Evolutionary conservation across 2,329 filamentous ascomycete species (phyloP).

Genomic region (Lachnellula subtilissima): DNA sequence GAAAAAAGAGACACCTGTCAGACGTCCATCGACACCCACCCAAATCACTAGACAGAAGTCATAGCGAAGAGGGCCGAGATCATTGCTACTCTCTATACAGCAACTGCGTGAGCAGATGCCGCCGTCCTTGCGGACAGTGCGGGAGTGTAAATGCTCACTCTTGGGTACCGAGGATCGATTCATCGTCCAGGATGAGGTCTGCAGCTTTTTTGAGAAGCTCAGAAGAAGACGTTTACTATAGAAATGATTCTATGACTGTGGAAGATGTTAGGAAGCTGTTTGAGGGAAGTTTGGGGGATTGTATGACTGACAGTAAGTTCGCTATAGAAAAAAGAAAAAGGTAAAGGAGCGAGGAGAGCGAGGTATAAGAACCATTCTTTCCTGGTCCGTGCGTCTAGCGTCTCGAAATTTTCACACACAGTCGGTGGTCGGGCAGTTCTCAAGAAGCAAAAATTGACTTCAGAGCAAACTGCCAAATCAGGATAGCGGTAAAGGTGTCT

Average conservation of each 20-base stretch:
- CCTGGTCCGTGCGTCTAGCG: too few relatives aligned
- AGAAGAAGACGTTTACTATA: slow-evolving; percentile 94
- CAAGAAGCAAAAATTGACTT: too few relatives aligned
- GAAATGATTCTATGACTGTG: slow-evolving; percentile 74
- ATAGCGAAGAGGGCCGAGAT: slow-evolving; percentile 75
- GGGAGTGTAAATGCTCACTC: slow-evolving; percentile 72
- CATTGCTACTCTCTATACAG: slow-evolving; percentile 90
- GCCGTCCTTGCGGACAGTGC: slow-evolving; percentile 59
- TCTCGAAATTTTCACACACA: too few relatives aligned
- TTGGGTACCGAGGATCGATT: slow-evolving; percentile 81
- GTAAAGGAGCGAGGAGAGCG: too few relatives aligned
- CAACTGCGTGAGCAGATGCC: slow-evolving; percentile 34
- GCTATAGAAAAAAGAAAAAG: too few relatives aligned
- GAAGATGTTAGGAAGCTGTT: neutral
- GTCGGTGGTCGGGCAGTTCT: too few relatives aligned
- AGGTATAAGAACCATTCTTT: too few relatives aligned
- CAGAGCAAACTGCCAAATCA: too few relatives aligned
- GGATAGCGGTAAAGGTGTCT: too few relatives aligned
- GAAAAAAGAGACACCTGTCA: slow-evolving; percentile 67
- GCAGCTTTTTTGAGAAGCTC: slow-evolving; percentile 89
- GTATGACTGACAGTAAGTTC: too few relatives aligned
- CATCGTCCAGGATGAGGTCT: slow-evolving; percentile 94
- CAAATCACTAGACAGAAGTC: slow-evolving; percentile 71
- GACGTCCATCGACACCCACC: slow-evolving; percentile 85
- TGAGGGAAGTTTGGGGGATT: neutral